phyloP scores from a whole-genome alignment of 495 filamentous ascomycete genomes.

The Penicillium tannophilum region DNA sequence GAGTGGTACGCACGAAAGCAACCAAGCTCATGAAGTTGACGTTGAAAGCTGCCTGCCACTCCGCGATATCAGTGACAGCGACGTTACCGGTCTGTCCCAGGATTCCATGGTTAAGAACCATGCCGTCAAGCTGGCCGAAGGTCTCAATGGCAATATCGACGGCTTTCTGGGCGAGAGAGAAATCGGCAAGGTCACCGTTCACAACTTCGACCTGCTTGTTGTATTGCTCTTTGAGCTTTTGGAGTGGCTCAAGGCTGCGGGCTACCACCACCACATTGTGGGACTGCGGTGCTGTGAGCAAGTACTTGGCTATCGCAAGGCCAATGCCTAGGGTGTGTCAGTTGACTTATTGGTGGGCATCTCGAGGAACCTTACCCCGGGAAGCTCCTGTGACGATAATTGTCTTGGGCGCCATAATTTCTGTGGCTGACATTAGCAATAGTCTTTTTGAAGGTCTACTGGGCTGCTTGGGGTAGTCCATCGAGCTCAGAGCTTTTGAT shows the following conservation, averaged over 20 bases:
- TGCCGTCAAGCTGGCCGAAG: constrained; percentile 75
- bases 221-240: constrained; percentile 65
- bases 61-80: constrained; percentile 60
- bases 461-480: not conserved
- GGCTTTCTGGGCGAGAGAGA: constrained; percentile 60
- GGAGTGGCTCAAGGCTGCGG: constrained; percentile 65
- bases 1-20: constrained; percentile 61
- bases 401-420: constrained; percentile 49
- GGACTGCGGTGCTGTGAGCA: constrained; percentile 59
- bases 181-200: constrained; percentile 73
- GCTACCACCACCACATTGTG: constrained; percentile 79
- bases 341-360: not conserved
- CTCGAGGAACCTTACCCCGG: constrained; percentile 44
- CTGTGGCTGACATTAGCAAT: constrained; percentile 5
- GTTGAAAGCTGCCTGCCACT: constrained; percentile 78
- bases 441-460: not conserved
- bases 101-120: constrained; percentile 87
- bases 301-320: constrained; percentile 70
- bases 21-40: constrained; percentile 83
- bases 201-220: constrained; percentile 68
- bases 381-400: constrained; percentile 67
- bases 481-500: not conserved
- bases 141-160: constrained; percentile 62
- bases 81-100: constrained; percentile 77
- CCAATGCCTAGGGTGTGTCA: constrained; percentile 66